A percentile compares a stretch with the other conserved stretches of the same genome.
These are phyloP conservation scores for Neurospora sp. DNA, from an alignment of 495 filamentous ascomycete species.

Conservation along the genomic window DNA sequence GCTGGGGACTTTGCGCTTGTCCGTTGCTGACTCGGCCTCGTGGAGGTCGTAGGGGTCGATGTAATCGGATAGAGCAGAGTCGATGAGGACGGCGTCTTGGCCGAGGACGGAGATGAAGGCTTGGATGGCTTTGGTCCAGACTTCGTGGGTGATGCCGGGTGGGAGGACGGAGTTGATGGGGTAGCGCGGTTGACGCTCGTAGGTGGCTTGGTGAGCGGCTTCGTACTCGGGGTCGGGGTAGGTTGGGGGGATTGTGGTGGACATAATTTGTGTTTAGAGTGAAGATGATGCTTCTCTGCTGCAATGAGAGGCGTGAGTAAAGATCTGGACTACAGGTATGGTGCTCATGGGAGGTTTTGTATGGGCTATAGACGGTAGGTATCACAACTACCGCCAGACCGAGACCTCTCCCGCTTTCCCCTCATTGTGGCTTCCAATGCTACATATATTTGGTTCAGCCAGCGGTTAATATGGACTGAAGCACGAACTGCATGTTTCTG, in stretches of 20 bases:
- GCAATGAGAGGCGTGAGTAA: neutral
- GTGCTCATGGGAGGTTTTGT: neutral
- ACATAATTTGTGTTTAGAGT: too few species aligned
- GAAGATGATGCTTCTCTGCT: too few species aligned
- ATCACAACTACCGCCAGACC: neutral
- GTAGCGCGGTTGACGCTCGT: slow-evolving; percentile 9
- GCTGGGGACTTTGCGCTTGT: slow-evolving; percentile 28
- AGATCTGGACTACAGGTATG: neutral
- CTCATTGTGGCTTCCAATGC: neutral
- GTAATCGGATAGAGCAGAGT: slow-evolving; percentile 29
- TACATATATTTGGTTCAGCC: neutral
- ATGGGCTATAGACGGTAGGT: neutral
- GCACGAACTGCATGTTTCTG: neutral
- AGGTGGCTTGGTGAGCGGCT: slow-evolving; percentile 14
- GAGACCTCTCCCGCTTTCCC: neutral
- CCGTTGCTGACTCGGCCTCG: slow-evolving; percentile 8
- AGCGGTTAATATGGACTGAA: neutral
- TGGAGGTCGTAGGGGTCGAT: slow-evolving; percentile 36
- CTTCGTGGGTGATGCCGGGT: slow-evolving; percentile 26
- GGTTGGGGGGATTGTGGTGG: slow-evolving; percentile 8
- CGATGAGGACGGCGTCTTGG: slow-evolving; percentile 26
- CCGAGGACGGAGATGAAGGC: slow-evolving; percentile 17
- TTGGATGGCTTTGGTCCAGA: slow-evolving; percentile 21
- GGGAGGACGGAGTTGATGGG: slow-evolving; percentile 25
- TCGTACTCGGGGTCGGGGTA: slow-evolving; percentile 19